Percentiles rank a stretch among this genome's conserved stretches.
Conservation (phyloP, 2,329 filamentous ascomycete species). For the Sporothrix euskadiensis region DNA sequence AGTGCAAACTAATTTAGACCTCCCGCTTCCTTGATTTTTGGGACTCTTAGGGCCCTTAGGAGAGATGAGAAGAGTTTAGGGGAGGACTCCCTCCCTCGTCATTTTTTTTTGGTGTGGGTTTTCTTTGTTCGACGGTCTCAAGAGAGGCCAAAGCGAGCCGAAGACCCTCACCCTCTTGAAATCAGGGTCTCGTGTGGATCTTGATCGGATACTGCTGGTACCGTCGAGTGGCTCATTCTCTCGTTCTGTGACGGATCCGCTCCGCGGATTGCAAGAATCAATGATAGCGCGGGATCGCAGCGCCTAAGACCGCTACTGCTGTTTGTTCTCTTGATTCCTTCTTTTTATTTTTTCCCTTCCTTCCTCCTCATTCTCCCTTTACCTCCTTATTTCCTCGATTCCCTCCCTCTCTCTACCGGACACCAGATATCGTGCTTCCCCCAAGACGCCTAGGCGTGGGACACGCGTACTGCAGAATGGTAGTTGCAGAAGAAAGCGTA, state of each 20-base stretch:
- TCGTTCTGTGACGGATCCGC: too few relatives aligned
- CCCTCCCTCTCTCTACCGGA: neutral
- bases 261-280: neutral
- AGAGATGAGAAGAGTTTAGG: neutral
- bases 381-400: neutral
- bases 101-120: neutral
- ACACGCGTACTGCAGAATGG: neutral
- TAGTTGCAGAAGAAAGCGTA: neutral
- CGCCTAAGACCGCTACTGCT: neutral
- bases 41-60: neutral
- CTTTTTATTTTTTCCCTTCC: neutral
- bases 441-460: neutral
- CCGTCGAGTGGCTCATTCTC: neutral
- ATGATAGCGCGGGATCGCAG: neutral
- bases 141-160: neutral
- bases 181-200: neutral
- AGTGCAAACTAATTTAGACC: neutral
- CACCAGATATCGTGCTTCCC: neutral
- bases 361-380: neutral
- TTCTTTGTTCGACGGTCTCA: neutral
- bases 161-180: neutral
- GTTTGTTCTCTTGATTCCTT: neutral
- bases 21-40: conserved; percentile 18
- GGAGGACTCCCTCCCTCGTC: neutral
- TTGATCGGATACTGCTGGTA: neutral